phyloP scores from a whole-genome alignment of 176 grass and related monocot species.

The Phragmites australis region DNA sequence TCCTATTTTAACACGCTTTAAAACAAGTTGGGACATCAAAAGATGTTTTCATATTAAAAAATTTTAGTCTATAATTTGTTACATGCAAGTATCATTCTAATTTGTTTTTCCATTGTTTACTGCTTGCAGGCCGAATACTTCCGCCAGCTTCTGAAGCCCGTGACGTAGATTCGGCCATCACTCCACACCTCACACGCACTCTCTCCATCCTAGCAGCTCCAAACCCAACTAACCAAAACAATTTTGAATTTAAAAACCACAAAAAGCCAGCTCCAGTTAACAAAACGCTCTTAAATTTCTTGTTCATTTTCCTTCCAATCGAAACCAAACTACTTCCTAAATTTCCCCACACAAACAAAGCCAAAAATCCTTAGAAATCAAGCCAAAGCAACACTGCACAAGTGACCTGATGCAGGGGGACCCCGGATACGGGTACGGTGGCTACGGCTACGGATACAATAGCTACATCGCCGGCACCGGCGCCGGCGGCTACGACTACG shows the following conservation, averaged over 20 bases:
- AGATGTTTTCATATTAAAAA: neutral
- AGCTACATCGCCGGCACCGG: slow-evolving; percentile 40
- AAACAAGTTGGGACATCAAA: neutral
- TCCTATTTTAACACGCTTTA: too few relatives aligned
- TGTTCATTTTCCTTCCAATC: slow-evolving; percentile 9
- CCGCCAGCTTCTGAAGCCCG: slow-evolving; percentile 88
- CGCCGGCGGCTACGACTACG: slow-evolving; percentile 41
- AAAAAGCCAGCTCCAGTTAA: neutral
- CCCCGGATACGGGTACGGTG: slow-evolving; percentile 38
- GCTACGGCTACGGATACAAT: slow-evolving; percentile 22
- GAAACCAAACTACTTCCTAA: neutral
- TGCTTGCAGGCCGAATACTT: slow-evolving; percentile 79
- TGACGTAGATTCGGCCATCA: slow-evolving; percentile 55
- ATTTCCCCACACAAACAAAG: neutral
- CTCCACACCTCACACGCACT: neutral
- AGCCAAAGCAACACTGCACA: neutral
- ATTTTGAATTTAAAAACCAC: slow-evolving; percentile 24
- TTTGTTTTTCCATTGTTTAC: neutral
- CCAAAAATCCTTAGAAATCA: neutral
- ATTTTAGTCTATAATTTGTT: neutral
- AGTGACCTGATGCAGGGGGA: slow-evolving; percentile 58
- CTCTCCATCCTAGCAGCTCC: neutral
- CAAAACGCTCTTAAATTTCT: neutral
- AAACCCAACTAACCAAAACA: slow-evolving; percentile 28
- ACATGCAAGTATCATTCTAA: neutral